A percentile compares a stretch with the other conserved stretches of the same genome.
phyloP scores from a whole-genome alignment of 257 asterid species.

The Penstemon barbatus region DNA sequence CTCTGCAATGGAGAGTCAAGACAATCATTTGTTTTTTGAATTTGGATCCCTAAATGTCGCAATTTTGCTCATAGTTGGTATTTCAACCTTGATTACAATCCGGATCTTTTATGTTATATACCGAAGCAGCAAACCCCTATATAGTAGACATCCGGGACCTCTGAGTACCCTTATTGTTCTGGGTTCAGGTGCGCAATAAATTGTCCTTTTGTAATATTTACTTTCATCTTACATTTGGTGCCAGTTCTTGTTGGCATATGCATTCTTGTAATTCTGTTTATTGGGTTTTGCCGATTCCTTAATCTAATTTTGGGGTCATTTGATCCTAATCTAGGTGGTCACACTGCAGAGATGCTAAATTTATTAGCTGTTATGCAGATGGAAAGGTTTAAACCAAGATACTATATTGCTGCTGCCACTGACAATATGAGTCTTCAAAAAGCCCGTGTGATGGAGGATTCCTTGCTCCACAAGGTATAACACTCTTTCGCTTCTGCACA shows the following conservation, averaged over 20 bases:
- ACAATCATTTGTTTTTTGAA: constrained; percentile 22
- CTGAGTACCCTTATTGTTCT: constrained; percentile 64
- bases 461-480: constrained; percentile 59
- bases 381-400: constrained; percentile 66
- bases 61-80: constrained; percentile 38
- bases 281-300: not conserved
- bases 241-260: not conserved
- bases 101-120: constrained; percentile 52
- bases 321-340: constrained; percentile 66
- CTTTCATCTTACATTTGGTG: not conserved
- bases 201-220: not conserved
- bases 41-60: constrained; percentile 27
- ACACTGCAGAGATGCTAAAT: constrained; percentile 94
- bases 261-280: not conserved
- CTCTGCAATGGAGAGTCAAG: constrained; percentile 39
- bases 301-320: not conserved
- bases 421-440: constrained; percentile 96
- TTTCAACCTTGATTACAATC: constrained; percentile 37
- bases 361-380: constrained; percentile 66
- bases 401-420: constrained; percentile 89
- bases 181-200: constrained; percentile 63
- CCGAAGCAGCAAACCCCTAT: constrained; percentile 42
- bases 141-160: constrained; percentile 37
- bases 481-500: constrained; percentile 4
- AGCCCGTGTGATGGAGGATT: constrained; percentile 70